These are phyloP conservation scores for Brettanomyces sp. DNA, from an alignment of 805 yeast genomes.

Conservation along the genomic window DNA sequence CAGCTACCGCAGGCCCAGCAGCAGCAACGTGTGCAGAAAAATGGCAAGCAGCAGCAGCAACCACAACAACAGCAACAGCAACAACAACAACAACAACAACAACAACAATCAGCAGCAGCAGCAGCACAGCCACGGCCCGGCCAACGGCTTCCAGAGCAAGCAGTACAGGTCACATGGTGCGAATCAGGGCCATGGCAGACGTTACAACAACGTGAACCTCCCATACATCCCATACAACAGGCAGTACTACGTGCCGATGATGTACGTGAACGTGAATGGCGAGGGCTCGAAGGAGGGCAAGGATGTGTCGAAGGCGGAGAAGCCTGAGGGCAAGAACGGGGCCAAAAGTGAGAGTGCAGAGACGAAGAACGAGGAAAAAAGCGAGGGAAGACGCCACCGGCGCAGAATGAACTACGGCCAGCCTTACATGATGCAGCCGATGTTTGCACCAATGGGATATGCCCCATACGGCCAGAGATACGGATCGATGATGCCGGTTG, in stretches of 20 bases:
- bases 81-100: neutral
- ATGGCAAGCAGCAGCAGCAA: neutral
- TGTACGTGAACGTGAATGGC: constrained; percentile 10
- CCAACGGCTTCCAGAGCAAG: constrained; percentile 8
- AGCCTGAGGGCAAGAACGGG: neutral
- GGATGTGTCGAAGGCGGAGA: neutral
- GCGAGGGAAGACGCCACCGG: constrained; percentile 1
- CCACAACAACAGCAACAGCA: neutral
- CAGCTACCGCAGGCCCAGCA: neutral
- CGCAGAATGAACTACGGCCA: constrained; percentile 13
- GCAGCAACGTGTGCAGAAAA: neutral
- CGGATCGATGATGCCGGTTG: constrained; percentile 12
- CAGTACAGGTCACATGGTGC: constrained; percentile 10
- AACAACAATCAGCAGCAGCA: neutral
- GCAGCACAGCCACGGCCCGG: constrained; percentile 3
- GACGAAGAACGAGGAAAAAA: neutral
- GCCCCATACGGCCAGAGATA: constrained; percentile 15
- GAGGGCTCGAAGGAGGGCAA: no score
- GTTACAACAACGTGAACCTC: constrained; percentile 15
- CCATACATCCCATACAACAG: constrained; percentile 17
- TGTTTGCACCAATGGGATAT: constrained; percentile 18
- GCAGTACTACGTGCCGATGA: constrained; percentile 15
- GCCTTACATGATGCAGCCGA: constrained; percentile 15
- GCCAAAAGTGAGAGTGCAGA: neutral
- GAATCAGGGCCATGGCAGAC: constrained; percentile 10